Conservation (phyloP, 73 alveolate genomes). For the Paramecium biaurelia region DNA sequence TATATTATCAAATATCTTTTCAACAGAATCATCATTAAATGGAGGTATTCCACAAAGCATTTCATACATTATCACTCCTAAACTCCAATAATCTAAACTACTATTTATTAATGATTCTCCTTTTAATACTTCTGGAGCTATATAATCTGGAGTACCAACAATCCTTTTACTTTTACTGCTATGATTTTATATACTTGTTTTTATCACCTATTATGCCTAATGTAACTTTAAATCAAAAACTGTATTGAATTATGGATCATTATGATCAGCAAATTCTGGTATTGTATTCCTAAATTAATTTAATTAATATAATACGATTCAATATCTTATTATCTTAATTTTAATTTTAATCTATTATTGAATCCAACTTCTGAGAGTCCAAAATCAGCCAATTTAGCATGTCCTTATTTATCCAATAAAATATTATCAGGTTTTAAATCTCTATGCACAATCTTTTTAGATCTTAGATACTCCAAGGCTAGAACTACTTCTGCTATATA, state of each 20-base stretch:
- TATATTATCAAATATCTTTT: constrained; percentile 71
- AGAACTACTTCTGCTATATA: constrained; percentile 81
- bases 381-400: constrained; percentile 79
- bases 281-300: not conserved
- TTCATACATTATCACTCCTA: constrained; percentile 81
- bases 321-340: constrained; percentile 63
- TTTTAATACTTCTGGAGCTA: constrained; percentile 74
- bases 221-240: constrained; percentile 43
- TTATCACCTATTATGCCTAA: constrained; percentile 21
- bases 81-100: constrained; percentile 61
- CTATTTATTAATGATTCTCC: constrained; percentile 56
- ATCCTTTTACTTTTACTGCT: constrained; percentile 51
- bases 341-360: constrained; percentile 66
- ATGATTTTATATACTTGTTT: constrained; percentile 32
- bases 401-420: constrained; percentile 75
- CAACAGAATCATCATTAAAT: constrained; percentile 69
- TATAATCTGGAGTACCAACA: constrained; percentile 72
- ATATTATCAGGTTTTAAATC: constrained; percentile 85
- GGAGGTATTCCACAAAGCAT: constrained; percentile 75
- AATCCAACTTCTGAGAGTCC: constrained; percentile 70
- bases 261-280: constrained; percentile 44
- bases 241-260: not conserved
- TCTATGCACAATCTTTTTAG: constrained; percentile 77
- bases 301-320: not conserved
- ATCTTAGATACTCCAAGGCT: constrained; percentile 73